Percentiles rank a stretch among this genome's conserved stretches.
phyloP scores from a whole-genome alignment of 768 basidiomycete species.

The Trametes elegans region DNA sequence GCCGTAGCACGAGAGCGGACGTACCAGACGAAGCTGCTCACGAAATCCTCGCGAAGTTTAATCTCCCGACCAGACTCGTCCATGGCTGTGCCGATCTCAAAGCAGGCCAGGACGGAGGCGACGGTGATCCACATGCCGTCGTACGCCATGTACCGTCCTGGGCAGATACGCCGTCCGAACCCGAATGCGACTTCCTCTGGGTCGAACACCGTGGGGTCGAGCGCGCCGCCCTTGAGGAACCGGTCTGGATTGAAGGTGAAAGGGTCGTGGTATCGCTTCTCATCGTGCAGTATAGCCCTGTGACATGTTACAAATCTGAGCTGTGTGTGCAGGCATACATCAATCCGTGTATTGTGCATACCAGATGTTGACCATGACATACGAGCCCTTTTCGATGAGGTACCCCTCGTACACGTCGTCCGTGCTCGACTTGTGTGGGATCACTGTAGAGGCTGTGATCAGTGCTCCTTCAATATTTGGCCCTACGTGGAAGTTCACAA shows the following conservation, averaged over 20 bases:
- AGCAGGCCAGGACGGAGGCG: constrained; percentile 21
- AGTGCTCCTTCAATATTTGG: no score
- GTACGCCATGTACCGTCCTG: constrained; percentile 24
- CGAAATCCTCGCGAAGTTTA: constrained; percentile 35
- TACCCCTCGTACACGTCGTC: constrained; percentile 29
- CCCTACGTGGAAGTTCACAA: neutral
- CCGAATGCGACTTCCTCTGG: constrained; percentile 18
- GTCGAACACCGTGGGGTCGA: neutral
- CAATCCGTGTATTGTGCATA: no score
- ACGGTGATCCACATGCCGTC: constrained; percentile 25
- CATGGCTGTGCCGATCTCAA: constrained; percentile 17
- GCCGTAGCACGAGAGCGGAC: neutral
- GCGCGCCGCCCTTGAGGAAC: constrained; percentile 19
- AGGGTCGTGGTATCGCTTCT: constrained; percentile 34
- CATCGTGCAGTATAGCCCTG: constrained; percentile 47
- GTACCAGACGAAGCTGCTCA: constrained; percentile 31
- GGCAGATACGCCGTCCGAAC: constrained; percentile 26
- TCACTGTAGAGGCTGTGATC: neutral
- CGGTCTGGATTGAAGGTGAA: constrained; percentile 35
- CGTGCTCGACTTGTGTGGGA: constrained; percentile 23
- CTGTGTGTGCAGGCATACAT: neutral
- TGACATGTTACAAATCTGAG: neutral
- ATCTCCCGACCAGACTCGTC: constrained; percentile 19
- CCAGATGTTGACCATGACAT: constrained; percentile 22
- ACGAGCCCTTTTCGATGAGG: constrained; percentile 26